Percentiles rank a stretch among this genome's conserved stretches.
Evolutionary conservation across 495 filamentous ascomycete species (phyloP).

Genomic region (Penicillium silybi): DNA sequence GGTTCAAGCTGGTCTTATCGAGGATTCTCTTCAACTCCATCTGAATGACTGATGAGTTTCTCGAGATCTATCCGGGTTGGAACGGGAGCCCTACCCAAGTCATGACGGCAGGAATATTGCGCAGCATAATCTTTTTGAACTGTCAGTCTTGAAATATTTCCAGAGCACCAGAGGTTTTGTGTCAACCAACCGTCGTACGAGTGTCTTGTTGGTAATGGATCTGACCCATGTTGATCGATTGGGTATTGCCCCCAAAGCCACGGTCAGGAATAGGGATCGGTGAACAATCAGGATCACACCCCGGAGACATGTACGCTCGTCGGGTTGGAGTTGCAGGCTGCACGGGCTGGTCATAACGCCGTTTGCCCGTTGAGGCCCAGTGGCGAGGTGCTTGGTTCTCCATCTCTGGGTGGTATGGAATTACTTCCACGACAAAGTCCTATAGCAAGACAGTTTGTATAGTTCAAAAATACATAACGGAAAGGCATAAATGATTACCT

Average conservation of each 20-base stretch:
- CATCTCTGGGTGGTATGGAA: constrained; percentile 22
- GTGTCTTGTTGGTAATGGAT: constrained; percentile 41
- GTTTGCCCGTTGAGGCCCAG: not conserved
- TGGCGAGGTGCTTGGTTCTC: constrained; percentile 1
- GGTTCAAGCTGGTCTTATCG: constrained; percentile 71
- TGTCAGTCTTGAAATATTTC: constrained; percentile 12
- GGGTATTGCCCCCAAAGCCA: not conserved
- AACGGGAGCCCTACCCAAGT: constrained; percentile 51
- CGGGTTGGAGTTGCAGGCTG: not conserved
- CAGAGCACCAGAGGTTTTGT: not conserved
- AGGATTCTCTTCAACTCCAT: constrained; percentile 68
- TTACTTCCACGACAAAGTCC: constrained; percentile 29
- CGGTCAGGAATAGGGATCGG: not conserved
- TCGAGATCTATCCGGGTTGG: not conserved
- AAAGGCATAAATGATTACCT: not conserved
- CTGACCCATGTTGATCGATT: not conserved
- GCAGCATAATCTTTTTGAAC: constrained; percentile 75
- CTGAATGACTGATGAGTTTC: not conserved
- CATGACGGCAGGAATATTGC: constrained; percentile 92
- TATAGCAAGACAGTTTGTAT: constrained; percentile 1
- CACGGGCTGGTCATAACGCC: not conserved
- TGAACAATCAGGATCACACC: not conserved
- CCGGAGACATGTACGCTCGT: not conserved
- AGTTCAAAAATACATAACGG: not conserved
- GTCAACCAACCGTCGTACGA: constrained; percentile 63